Evolutionary conservation across 2,329 filamentous ascomycete genomes (phyloP), one percentile per base, ranked within the genome.

Genomic region (Sclerotinia glacialis): DNA sequence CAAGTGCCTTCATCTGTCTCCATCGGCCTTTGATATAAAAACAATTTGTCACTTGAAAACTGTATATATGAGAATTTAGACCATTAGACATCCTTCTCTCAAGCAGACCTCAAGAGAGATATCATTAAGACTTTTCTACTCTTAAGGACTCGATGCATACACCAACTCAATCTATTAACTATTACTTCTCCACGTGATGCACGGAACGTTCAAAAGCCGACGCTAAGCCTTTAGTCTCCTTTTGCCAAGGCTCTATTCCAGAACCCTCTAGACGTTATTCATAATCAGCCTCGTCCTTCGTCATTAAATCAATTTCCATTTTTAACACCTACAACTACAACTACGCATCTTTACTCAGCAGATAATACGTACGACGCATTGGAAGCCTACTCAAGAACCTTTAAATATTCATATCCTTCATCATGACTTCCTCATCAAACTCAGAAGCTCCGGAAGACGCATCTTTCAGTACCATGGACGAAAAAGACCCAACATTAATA

Each of bases 401-500:
- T 69, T 69, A 72, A 67, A 66, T 53, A 44, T 42, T 12, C 46
- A 28, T 4, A n/a, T 34, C 49, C 56, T 42, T 40, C 77, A 79
- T 64, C 69, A 88, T 88, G 86, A 79, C 85, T 44, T 83, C 84
- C 69, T 80, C 83, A 72, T 80, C 80, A 44, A 67, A 60, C 11
- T 69, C 73, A 54, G 69, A 73, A 54, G 71, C 79, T 54, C 66
- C 79, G 67, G 77, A 79, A 64, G 80, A 82, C 70, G 83, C 82
- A 58, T 89, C 82, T 77, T 92, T 88, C 81, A 84, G 88, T 77
- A 85, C 84, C 69, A 93, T 93, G 89, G 83, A 89, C 75, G 85
- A 87, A 74, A 84, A 83, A 77, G 93, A 97, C 79, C 89, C 93
- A 58, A 89, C 91, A 74, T 85, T 93, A 31, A 89, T 98, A 73